These are phyloP conservation scores for Antitrichia curtipendula DNA, from an alignment of 225 moss, liverwort and hornwort species.

Conservation along the genomic window DNA sequence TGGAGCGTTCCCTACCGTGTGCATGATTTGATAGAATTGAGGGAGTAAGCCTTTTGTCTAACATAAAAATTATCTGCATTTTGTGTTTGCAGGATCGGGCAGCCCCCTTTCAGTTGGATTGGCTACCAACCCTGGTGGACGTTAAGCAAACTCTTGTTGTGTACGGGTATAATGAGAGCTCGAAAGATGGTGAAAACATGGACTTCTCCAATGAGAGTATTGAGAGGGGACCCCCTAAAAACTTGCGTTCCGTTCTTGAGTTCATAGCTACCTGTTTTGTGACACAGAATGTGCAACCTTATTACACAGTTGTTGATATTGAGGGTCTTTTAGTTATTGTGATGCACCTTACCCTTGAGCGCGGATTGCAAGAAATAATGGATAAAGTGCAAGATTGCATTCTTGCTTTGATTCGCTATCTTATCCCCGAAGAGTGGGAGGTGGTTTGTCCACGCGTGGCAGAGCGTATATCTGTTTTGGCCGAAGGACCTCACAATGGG, in stretches of 20 bases:
- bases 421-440: constrained; percentile 20
- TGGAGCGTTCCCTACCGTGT: background rate
- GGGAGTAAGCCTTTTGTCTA: background rate
- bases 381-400: constrained; percentile 33
- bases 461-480: constrained; percentile 6
- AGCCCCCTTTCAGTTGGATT: constrained; percentile 19
- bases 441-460: constrained; percentile 1
- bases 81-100: constrained; percentile 6
- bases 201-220: background rate
- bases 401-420: constrained; percentile 18
- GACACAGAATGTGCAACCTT: constrained; percentile 2
- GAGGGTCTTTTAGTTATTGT: constrained; percentile 20
- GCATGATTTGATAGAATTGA: background rate
- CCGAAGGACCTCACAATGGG: constrained; percentile 9
- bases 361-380: constrained; percentile 14
- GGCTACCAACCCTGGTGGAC: constrained; percentile 30
- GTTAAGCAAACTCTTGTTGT: constrained; percentile 26
- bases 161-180: constrained; percentile 16
- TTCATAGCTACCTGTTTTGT: constrained; percentile 14
- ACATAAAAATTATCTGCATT: background rate
- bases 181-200: background rate
- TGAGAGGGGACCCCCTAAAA: constrained; percentile 4
- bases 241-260: constrained; percentile 31
- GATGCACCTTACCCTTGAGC: constrained; percentile 26
- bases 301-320: constrained; percentile 14